Conservation (phyloP, 257 asterid species). For the Parsonsia alboflavescens region DNA sequence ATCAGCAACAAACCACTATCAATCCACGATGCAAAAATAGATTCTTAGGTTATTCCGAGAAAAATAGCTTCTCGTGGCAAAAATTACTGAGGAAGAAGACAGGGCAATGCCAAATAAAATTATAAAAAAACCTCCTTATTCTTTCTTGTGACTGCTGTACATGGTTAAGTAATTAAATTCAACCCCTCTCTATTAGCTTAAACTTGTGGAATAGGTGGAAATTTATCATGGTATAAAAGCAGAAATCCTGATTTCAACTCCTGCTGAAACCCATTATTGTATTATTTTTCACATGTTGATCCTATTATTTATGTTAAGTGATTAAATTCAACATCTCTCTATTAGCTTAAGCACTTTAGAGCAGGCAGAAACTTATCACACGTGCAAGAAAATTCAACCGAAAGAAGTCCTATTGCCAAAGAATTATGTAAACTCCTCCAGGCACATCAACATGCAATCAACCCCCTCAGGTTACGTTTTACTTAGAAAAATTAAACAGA, state of each 20-base stretch:
- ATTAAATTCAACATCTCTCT: too few relatives aligned
- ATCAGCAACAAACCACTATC: background rate
- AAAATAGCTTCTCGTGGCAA: background rate
- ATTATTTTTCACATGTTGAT: too few relatives aligned
- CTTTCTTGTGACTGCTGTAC: background rate
- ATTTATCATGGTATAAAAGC: too few relatives aligned
- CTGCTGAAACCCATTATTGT: too few relatives aligned
- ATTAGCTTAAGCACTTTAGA: too few relatives aligned
- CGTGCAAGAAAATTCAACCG: background rate
- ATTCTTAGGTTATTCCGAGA: background rate
- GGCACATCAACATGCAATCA: too few relatives aligned
- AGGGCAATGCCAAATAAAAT: background rate
- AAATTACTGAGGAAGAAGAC: background rate
- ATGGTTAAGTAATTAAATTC: too few relatives aligned
- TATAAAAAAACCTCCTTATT: background rate
- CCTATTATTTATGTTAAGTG: too few relatives aligned
- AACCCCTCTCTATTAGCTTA: too few relatives aligned
- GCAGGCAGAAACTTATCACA: too few relatives aligned
- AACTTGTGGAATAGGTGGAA: too few relatives aligned
- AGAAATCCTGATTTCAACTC: too few relatives aligned
- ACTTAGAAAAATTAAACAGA: background rate
- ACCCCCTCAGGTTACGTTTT: background rate
- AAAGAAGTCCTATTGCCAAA: background rate
- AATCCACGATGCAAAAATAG: background rate
- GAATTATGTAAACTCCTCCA: background rate